phyloP scores from a whole-genome alignment of 768 basidiomycete genomes.

The Coprinellus micaceus region DNA sequence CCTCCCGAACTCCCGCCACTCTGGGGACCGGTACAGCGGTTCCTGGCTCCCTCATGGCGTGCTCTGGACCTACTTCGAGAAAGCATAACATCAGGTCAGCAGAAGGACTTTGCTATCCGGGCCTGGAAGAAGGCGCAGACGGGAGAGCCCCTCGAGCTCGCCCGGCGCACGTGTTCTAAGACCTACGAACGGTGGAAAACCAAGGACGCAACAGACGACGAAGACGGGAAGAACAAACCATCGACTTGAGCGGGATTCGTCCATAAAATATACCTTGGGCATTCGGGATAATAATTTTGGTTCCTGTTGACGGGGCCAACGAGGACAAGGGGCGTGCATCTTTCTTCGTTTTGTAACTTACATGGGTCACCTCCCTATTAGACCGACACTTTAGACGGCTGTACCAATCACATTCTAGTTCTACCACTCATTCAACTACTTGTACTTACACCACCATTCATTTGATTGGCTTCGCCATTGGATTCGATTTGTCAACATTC shows the following conservation, averaged over 20 bases:
- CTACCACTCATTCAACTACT: too few species aligned
- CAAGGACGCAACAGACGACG: conserved; percentile 37
- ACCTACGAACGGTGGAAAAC: conserved; percentile 47
- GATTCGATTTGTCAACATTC: too few species aligned
- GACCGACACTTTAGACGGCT: too few species aligned
- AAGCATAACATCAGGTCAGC: conserved; percentile 55
- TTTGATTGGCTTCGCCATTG: too few species aligned
- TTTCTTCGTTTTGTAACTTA: too few species aligned
- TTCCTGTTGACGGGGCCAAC: too few species aligned
- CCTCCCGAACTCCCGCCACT: conserved; percentile 56
- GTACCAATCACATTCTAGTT: too few species aligned
- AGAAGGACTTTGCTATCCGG: conserved; percentile 51
- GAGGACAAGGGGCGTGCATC: too few species aligned
- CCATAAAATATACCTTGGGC: too few species aligned
- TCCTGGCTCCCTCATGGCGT: conserved; percentile 55
- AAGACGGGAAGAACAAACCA: conserved; percentile 30
- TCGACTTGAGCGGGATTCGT: conserved; percentile 21
- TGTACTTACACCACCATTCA: too few species aligned
- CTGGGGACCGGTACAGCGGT: conserved; percentile 46
- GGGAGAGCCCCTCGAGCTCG: conserved; percentile 54
- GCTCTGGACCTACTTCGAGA: conserved; percentile 49
- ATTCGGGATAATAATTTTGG: too few species aligned
- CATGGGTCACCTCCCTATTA: too few species aligned
- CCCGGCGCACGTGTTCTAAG: conserved; percentile 35
- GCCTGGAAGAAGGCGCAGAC: conserved; percentile 64